Percentiles rank a stretch among this genome's conserved stretches.
phyloP scores from a whole-genome alignment of 129 eudicot species.

The Lonicera japonica region DNA sequence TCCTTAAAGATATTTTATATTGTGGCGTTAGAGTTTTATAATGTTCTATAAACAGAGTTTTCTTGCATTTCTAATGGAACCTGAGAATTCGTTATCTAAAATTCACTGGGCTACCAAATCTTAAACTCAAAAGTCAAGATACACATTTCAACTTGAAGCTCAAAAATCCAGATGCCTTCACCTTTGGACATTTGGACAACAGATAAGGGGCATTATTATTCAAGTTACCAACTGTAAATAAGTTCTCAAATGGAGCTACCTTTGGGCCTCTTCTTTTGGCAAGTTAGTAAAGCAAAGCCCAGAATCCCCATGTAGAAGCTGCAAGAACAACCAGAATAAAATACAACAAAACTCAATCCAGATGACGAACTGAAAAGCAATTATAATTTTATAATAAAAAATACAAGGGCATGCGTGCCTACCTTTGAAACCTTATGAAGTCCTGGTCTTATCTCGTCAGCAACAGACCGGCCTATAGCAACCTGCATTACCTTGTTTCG shows the following conservation, averaged over 20 bases:
- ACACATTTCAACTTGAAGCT: too few relatives aligned
- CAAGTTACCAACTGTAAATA: neutral
- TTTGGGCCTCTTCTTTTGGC: conserved; percentile 76
- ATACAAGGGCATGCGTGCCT: neutral
- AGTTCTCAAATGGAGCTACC: conserved; percentile 28
- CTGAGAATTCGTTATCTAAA: too few relatives aligned
- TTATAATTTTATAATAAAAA: too few relatives aligned
- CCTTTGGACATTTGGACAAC: neutral
- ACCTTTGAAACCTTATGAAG: conserved; percentile 84
- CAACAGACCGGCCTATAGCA: conserved; percentile 70
- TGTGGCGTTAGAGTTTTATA: too few relatives aligned
- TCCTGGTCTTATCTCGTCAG: conserved; percentile 72
- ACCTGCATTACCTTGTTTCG: conserved; percentile 98
- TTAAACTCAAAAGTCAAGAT: too few relatives aligned
- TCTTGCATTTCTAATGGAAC: too few relatives aligned
- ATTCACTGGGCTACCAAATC: too few relatives aligned
- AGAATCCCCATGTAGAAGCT: conserved; percentile 88
- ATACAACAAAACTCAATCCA: neutral
- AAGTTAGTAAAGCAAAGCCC: conserved; percentile 77
- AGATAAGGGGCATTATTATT: neutral
- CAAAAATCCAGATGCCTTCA: neutral
- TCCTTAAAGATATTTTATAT: too few relatives aligned
- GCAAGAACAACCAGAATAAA: conserved; percentile 8
- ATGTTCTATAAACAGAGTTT: too few relatives aligned
- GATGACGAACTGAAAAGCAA: neutral